Evolutionary conservation across 176 grass and related monocot species (phyloP).

Genomic region (Hsuehochloa calcarea): DNA sequence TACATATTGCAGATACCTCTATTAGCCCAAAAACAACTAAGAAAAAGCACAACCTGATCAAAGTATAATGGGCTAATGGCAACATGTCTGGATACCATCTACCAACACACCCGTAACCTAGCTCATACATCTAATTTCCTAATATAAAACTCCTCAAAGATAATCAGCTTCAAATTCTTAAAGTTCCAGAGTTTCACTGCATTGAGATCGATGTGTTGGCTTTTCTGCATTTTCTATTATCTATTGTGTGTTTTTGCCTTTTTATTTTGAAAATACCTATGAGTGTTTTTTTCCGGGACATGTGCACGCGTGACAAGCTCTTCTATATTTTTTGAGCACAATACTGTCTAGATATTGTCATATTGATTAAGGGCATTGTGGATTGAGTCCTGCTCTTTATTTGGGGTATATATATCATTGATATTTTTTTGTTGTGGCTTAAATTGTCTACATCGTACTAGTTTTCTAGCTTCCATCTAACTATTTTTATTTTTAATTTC

Average conservation of each 20-base stretch:
- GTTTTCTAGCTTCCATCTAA: conserved; percentile 28
- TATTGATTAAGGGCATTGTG: neutral
- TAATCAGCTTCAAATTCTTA: neutral
- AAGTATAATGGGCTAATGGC: neutral
- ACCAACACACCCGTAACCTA: neutral
- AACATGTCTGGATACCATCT: neutral
- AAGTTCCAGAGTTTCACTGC: neutral
- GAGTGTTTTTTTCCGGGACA: neutral
- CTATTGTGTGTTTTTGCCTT: neutral
- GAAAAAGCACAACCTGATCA: neutral
- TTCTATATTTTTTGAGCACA: neutral
- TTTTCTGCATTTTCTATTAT: neutral
- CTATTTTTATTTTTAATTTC: conserved; percentile 36
- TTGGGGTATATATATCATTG: conserved; percentile 1
- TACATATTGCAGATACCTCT: neutral
- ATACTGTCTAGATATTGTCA: neutral
- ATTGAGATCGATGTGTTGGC: neutral
- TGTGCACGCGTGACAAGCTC: neutral
- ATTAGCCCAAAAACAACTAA: neutral
- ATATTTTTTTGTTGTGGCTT: neutral
- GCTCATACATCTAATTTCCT: neutral
- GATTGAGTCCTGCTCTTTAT: neutral
- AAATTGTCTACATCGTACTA: neutral
- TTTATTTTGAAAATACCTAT: neutral
- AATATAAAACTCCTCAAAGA: neutral